A percentile compares a stretch with the other conserved stretches of the same genome.
phyloP scores from a whole-genome alignment of 495 filamentous ascomycete genomes.

The Xylaria acuta region DNA sequence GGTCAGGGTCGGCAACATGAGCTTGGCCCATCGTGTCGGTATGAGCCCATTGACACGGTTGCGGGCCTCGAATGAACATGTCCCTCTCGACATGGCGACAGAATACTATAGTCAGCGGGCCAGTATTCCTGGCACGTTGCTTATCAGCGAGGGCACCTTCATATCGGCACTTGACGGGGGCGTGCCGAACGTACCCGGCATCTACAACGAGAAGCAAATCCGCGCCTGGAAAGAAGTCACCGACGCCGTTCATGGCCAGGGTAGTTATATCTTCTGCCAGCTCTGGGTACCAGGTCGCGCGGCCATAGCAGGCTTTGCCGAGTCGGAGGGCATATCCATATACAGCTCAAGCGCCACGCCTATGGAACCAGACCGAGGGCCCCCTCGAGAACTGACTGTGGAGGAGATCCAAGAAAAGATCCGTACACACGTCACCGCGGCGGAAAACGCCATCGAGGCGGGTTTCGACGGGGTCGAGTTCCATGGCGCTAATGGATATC shows the following conservation, averaged over 20 bases:
- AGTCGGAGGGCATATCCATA: slow-evolving; percentile 50
- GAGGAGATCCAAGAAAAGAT: slow-evolving; percentile 67
- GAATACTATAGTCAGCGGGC: too few relatives aligned
- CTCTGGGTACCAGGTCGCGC: too few relatives aligned
- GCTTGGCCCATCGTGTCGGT: slow-evolving; percentile 47
- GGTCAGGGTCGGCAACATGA: slow-evolving; percentile 42
- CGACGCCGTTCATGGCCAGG: too few relatives aligned
- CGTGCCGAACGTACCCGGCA: slow-evolving; percentile 66
- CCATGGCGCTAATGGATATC: slow-evolving; percentile 63
- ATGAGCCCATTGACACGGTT: slow-evolving; percentile 56
- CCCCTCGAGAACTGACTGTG: slow-evolving; percentile 49
- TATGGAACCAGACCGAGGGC: slow-evolving; percentile 40
- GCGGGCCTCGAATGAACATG: too few relatives aligned
- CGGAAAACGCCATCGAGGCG: slow-evolving; percentile 43
- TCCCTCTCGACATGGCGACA: too few relatives aligned
- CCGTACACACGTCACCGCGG: slow-evolving; percentile 57
- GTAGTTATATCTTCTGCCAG: too few relatives aligned
- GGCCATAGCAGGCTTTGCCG: slow-evolving; percentile 49
- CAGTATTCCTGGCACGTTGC: slow-evolving; percentile 63
- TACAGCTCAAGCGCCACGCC: slow-evolving; percentile 56
- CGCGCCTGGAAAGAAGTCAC: too few relatives aligned
- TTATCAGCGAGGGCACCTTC: slow-evolving; percentile 71
- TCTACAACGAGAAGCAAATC: too few relatives aligned
- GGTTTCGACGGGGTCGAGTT: slow-evolving; percentile 64
- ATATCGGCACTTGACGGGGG: slow-evolving; percentile 62